Evolutionary conservation across 2,329 filamentous ascomycete species (phyloP), one percentile per base, ranked within the genome.

Genomic region (Claviceps digitariae): DNA sequence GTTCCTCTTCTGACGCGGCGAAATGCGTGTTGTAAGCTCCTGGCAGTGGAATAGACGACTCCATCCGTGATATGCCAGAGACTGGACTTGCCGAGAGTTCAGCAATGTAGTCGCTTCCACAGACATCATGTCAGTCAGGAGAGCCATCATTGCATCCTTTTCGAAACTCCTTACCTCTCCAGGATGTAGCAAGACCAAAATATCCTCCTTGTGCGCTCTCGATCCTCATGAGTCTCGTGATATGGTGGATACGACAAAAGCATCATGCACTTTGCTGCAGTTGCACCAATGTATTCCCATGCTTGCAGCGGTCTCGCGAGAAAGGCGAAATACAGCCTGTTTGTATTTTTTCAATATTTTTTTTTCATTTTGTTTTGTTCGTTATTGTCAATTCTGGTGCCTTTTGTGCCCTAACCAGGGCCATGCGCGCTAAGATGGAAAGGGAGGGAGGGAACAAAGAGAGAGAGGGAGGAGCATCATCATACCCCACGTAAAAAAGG

Each of bases 141-240:
- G 7, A 43, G 9, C 31, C 10, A 13, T 10, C 4, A 23, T 21
- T 17, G 20, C 43, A 2, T 15, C 21, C 10, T 31, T 1, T 17
- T 12, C 34, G 0, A 45, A 36, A 13, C 9, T 20, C 25, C 15
- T 21, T 41, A 72, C 74, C 73, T 76, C 59, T 78, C 75, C 0
- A 78, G 65, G 12, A 78, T 74, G 52, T 77, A 78, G 54, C 75
- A 77, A 0, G 75, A 73, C 75, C 75, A 78, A 56, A 78, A 78
- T 51, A 77, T 76, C 1, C 75, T 65, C 15, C 72, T 64, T 0
- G 76, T 70, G 2, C 74, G 72, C 57, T 78, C 74, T 40, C 70
- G 64, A 3, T 74, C 71, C 55, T 75, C 69, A 0, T 60, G 57
- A 0, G 62, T 63, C 31, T 67, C 66, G 9, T 62, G 64, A 3